Conservation (phyloP, 176 grass and related monocot species). For the Pharus latifolius region DNA sequence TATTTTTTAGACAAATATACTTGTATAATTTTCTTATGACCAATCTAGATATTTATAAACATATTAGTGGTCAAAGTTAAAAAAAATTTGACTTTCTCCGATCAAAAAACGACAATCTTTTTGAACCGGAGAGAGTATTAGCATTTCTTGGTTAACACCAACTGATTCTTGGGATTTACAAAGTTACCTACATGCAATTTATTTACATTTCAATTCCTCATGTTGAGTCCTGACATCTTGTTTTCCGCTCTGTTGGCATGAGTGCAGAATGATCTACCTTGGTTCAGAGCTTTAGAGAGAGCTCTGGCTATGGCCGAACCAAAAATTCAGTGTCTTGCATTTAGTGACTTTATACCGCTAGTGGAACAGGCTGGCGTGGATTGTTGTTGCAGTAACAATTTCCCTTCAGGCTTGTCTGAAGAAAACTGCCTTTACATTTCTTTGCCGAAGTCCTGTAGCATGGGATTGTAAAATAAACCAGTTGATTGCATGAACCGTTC, state of each 20-base stretch:
- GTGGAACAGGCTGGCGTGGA: conserved; percentile 3
- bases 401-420: conserved; percentile 5
- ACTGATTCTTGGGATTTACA: background rate
- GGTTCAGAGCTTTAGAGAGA: conserved; percentile 16
- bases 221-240: background rate
- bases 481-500: conserved; percentile 30
- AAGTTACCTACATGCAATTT: background rate
- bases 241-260: background rate
- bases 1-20: too few relatives aligned
- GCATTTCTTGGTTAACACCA: background rate
- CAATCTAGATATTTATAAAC: too few relatives aligned
- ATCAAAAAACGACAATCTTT: too few relatives aligned
- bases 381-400: conserved; percentile 16
- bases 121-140: too few relatives aligned
- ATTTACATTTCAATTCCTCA: background rate
- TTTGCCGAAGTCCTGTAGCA: background rate
- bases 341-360: conserved; percentile 8
- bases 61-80: too few relatives aligned
- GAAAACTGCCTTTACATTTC: conserved; percentile 12
- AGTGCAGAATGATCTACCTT: conserved; percentile 17
- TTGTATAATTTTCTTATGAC: too few relatives aligned
- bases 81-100: too few relatives aligned
- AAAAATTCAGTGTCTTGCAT: conserved; percentile 7
- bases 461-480: conserved; percentile 25
- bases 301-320: conserved; percentile 9